Evolutionary conservation across 805 yeast species (phyloP).

Genomic region (Spencermartinsiella europaea): DNA sequence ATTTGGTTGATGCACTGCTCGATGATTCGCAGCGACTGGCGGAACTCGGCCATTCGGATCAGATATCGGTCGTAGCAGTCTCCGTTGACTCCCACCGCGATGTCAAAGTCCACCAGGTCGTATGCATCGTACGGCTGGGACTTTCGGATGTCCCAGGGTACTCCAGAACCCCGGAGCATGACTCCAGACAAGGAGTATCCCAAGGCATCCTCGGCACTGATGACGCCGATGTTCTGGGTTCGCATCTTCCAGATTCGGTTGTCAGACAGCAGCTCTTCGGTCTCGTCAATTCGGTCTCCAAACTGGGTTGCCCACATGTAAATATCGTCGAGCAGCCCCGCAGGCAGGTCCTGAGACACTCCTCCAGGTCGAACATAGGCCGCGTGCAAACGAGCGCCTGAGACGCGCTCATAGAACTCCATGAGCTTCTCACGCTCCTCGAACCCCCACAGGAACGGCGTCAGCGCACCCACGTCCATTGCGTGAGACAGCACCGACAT

Average conservation of each 20-base stretch:
- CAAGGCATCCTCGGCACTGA: constrained; percentile 82
- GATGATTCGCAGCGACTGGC: constrained; percentile 83
- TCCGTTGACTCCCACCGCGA: constrained; percentile 82
- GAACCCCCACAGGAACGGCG: constrained; percentile 91
- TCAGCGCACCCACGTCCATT: constrained; percentile 92
- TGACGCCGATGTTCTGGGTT: constrained; percentile 72
- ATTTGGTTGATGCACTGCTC: constrained; percentile 86
- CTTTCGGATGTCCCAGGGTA: constrained; percentile 81
- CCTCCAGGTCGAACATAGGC: constrained; percentile 93
- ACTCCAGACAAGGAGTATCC: constrained; percentile 79
- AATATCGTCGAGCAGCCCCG: constrained; percentile 80
- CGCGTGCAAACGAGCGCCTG: constrained; percentile 85
- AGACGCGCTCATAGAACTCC: constrained; percentile 88
- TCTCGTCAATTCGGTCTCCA: constrained; percentile 87
- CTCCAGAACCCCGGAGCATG: constrained; percentile 87
- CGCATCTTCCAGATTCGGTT: constrained; percentile 91
- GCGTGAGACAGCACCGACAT: constrained; percentile 86
- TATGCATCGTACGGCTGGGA: constrained; percentile 88
- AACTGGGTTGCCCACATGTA: constrained; percentile 96
- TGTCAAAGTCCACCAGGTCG: constrained; percentile 77
- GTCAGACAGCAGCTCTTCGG: constrained; percentile 83
- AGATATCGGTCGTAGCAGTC: constrained; percentile 90
- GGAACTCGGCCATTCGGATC: constrained; percentile 84
- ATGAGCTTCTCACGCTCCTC: constrained; percentile 89
- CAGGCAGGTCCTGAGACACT: constrained; percentile 82